phyloP scores from a whole-genome alignment of 345 rosid species.

The Moricandia moricandioides region DNA sequence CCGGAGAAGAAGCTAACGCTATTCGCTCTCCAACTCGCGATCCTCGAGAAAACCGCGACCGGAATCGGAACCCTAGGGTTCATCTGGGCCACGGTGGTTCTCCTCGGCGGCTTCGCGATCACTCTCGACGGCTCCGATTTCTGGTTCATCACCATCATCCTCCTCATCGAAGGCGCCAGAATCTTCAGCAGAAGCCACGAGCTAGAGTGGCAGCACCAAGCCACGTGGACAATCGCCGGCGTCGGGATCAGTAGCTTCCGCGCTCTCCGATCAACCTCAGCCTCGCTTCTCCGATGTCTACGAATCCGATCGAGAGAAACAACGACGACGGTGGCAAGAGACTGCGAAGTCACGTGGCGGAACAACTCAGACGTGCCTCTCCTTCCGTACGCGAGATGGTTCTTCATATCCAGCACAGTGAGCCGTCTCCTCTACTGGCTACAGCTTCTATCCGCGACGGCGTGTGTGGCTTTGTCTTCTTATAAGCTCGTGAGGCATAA shows the following conservation, averaged over 20 bases:
- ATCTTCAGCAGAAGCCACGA: slow-evolving; percentile 90
- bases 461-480: slow-evolving; percentile 63
- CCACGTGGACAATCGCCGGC: slow-evolving; percentile 73
- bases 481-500: slow-evolving; percentile 68
- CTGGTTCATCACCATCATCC: slow-evolving; percentile 77
- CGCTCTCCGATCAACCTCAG: slow-evolving; percentile 50
- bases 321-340: slow-evolving; percentile 15
- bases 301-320: slow-evolving; percentile 28
- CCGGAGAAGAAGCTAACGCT: slow-evolving; percentile 83
- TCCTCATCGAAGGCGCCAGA: slow-evolving; percentile 77
- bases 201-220: slow-evolving; percentile 94
- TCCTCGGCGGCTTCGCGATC: slow-evolving; percentile 90
- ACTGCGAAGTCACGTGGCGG: slow-evolving; percentile 49
- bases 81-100: slow-evolving; percentile 96
- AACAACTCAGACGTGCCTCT: slow-evolving; percentile 71
- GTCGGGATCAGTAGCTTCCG: slow-evolving; percentile 77
- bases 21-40: slow-evolving; percentile 75
- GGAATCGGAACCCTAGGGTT: slow-evolving; percentile 83
- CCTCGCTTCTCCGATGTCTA: slow-evolving; percentile 28
- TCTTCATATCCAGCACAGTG: slow-evolving; percentile 57
- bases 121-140: slow-evolving; percentile 75
- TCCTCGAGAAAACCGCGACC: slow-evolving; percentile 82
- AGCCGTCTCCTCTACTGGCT: slow-evolving; percentile 85
- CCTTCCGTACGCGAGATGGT: slow-evolving; percentile 70
- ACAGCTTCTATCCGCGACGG: slow-evolving; percentile 71